Evolutionary conservation across 129 eudicot genomes (phyloP).

Genomic region (Solidago caesia): DNA sequence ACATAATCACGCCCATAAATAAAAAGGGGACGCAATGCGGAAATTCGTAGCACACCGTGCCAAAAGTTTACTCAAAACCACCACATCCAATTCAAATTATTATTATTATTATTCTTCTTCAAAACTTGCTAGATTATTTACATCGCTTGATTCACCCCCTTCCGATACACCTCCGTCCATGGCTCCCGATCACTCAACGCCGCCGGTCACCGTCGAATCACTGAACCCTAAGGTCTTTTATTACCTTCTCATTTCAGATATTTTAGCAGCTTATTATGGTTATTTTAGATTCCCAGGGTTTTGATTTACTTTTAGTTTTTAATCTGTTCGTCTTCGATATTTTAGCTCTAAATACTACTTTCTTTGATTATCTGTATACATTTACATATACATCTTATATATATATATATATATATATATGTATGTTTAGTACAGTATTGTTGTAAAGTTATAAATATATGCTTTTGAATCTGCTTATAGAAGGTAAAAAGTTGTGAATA

Average conservation of each 20-base stretch:
- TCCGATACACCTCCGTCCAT: conserved; percentile 25
- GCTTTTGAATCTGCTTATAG: neutral
- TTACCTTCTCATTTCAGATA: neutral
- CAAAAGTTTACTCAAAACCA: conserved; percentile 33
- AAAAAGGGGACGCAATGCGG: conserved; percentile 50
- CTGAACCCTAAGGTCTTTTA: conserved; percentile 75
- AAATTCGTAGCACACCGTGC: conserved; percentile 64
- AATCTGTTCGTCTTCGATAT: neutral
- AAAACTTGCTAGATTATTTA: conserved; percentile 34
- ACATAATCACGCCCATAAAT: conserved; percentile 13
- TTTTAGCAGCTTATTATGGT: conserved; percentile 16
- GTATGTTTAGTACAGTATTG: no score
- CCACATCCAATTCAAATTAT: conserved; percentile 15
- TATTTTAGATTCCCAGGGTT: neutral
- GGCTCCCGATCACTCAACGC: conserved; percentile 35
- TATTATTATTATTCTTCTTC: neutral
- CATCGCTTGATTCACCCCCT: conserved; percentile 27
- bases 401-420: neutral
- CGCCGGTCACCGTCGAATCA: conserved; percentile 52
- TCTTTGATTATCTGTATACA: neutral
- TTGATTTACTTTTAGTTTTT: neutral
- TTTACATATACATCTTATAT: neutral
- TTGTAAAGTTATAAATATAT: neutral
- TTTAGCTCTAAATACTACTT: neutral
- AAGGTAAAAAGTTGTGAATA: neutral